Evolutionary conservation across 176 grass and related monocot species (phyloP).

Genomic region (Carex pumila): DNA sequence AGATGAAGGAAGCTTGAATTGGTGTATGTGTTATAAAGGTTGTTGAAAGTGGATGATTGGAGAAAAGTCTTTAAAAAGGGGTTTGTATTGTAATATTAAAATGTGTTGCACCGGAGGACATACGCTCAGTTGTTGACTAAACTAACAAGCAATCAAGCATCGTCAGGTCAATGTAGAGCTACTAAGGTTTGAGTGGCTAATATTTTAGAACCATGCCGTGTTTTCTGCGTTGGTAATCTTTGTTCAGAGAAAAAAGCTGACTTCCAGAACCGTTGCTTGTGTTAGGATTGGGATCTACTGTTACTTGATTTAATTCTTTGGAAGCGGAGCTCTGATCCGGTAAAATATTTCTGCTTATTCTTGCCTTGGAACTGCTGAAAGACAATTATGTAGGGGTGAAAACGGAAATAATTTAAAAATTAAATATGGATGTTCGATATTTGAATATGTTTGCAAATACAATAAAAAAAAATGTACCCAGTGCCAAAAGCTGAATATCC

Average conservation of each 20-base stretch:
- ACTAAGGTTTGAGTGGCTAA: not conserved
- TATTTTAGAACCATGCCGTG: not conserved
- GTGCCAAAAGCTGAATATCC: too few species aligned
- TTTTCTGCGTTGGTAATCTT: not conserved
- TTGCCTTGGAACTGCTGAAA: too few species aligned
- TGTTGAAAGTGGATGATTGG: not conserved
- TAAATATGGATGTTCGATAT: too few species aligned
- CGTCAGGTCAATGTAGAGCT: not conserved
- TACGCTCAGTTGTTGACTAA: constrained; percentile 5
- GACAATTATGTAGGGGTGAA: too few species aligned
- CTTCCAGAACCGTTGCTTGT: too few species aligned
- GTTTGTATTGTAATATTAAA: not conserved
- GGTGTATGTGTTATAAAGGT: constrained; percentile 10
- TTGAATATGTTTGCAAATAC: too few species aligned
- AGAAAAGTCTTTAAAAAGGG: constrained; percentile 1
- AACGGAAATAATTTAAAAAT: too few species aligned
- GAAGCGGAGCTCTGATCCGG: too few species aligned
- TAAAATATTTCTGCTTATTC: too few species aligned
- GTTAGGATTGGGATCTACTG: too few species aligned
- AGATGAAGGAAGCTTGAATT: not conserved
- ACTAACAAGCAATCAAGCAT: not conserved
- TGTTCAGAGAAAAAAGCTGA: not conserved
- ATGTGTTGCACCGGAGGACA: not conserved
- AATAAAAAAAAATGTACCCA: too few species aligned
- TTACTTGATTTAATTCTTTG: too few species aligned